Conservation (phyloP, 2,329 filamentous ascomycete genomes). For the Fusarium sambucinum region DNA sequence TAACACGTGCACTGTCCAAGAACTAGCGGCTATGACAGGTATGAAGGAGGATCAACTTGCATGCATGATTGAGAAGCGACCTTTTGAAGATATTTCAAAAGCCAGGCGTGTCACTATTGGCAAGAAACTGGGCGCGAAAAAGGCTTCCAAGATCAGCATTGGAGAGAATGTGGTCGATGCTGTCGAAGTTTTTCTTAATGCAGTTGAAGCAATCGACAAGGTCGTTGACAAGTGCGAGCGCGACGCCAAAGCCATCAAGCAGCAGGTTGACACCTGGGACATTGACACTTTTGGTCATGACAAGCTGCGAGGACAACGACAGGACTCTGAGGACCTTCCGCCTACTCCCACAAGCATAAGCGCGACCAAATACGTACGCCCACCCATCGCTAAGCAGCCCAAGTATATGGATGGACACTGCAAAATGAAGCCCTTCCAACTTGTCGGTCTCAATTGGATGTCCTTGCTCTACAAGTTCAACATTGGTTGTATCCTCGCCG, state of each 20-base stretch:
- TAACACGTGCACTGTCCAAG: constrained; percentile 80
- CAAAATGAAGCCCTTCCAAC: constrained; percentile 89
- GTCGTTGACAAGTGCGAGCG: constrained; percentile 81
- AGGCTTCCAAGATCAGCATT: constrained; percentile 61
- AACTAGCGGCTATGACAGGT: constrained; percentile 85
- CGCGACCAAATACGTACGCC: constrained; percentile 52
- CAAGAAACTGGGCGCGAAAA: constrained; percentile 61
- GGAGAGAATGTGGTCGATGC: constrained; percentile 66
- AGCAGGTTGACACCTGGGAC: constrained; percentile 62
- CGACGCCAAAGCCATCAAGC: constrained; percentile 70
- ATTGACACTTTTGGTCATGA: constrained; percentile 61
- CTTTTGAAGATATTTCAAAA: constrained; percentile 75
- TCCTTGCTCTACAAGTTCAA: constrained; percentile 82
- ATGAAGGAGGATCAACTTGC: constrained; percentile 77
- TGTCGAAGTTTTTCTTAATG: constrained; percentile 78
- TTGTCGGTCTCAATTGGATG: constrained; percentile 96
- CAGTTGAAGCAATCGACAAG: constrained; percentile 85
- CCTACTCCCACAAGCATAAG: constrained; percentile 58
- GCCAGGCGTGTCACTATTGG: constrained; percentile 73
- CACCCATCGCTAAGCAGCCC: constrained; percentile 73
- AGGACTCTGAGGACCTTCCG: constrained; percentile 54
- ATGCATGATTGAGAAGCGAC: constrained; percentile 77
- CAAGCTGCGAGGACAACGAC: constrained; percentile 49
- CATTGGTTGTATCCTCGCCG: constrained; percentile 90
- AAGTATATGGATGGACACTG: constrained; percentile 80